Percentiles rank a stretch among this genome's conserved stretches.
phyloP scores from a whole-genome alignment of 2,329 filamentous ascomycete genomes.

The Parasarocladium wereldwijsianum region DNA sequence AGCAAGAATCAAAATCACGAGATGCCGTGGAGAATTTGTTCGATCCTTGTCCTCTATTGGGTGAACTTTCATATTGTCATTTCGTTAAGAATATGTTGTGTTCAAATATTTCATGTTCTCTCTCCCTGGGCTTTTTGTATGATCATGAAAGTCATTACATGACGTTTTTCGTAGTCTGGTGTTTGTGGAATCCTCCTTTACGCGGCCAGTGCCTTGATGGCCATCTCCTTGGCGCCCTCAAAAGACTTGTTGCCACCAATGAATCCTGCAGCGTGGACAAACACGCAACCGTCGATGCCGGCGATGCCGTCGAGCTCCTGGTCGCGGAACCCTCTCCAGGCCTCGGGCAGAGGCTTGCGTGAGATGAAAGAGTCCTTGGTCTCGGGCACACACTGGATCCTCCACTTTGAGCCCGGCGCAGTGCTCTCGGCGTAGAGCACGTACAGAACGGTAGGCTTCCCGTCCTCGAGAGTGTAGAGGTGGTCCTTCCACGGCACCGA shows the following conservation, averaged over 20 bases:
- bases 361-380: constrained; percentile 79
- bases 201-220: constrained; percentile 51
- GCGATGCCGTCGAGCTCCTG: constrained; percentile 62
- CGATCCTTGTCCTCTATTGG: no score
- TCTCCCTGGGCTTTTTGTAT: no score
- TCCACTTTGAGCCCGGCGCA: constrained; percentile 68
- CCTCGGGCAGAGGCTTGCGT: constrained; percentile 77
- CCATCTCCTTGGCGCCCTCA: constrained; percentile 79
- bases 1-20: no score
- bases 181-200: no score
- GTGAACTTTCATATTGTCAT: no score
- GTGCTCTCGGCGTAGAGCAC: constrained; percentile 80
- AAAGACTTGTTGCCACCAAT: constrained; percentile 91
- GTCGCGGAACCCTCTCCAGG: constrained; percentile 85
- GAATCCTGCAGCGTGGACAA: constrained; percentile 89
- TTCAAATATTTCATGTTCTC: no score
- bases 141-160: no score
- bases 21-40: no score
- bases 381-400: constrained; percentile 82
- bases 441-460: constrained; percentile 53
- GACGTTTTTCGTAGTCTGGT: no score
- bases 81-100: no score
- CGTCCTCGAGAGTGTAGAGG: constrained; percentile 69
- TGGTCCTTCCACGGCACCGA: constrained; percentile 63
- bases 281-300: constrained; percentile 63